Base-by-base conservation (phyloP, 495 filamentous ascomycete genomes). In the Penicillium paradoxum region DNA sequence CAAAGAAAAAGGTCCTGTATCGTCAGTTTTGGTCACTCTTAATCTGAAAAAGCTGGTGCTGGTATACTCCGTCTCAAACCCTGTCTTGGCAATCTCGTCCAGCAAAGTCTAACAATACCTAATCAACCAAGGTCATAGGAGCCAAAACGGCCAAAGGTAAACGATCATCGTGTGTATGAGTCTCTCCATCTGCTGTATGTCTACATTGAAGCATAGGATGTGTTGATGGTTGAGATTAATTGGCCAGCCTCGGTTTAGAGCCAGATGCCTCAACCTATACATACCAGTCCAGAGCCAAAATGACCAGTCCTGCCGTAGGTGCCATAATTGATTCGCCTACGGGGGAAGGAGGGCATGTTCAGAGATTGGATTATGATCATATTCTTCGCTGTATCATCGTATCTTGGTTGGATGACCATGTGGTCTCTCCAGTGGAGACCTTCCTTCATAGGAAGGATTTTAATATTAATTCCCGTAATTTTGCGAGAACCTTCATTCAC, bases 61-160 rank as follows among this genome's bases (percentile, higher is more conserved):
- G 9, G 59, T 65, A 40, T 70, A 72, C 15, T 57, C 57, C 0
- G 73, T 76, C 54, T 76, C 73, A 36, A 76, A 76, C 0, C 73
- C 73, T 2, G 54, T 62, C 49, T 73, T 76, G 25, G 34, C 21
- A 1, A 65, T 56, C 38, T 73, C 54, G 34, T 62, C 54, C n/a
- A 76, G 50, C 15, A 68, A 49, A 4, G 30, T 60, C 43, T 56
- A 21, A 25, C 1, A 25, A 3, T 27, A 27, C 24, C 14, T 11
- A 11, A 11, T 27, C 17, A 51, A 11, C 3, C 38, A 42, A 24
- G 8, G 14, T 2, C 11, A 42, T 2, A 21, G n/a, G 4, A 29
- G 25, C 1, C 27, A 42, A 51, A 30, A n/a, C 33, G 27, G 8
- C 8, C 7, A 14, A 29, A 18, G 40, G 24, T 29, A n/a, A 29